phyloP scores from a whole-genome alignment of 495 filamentous ascomycete genomes.

The Aspergillus biplanus region DNA sequence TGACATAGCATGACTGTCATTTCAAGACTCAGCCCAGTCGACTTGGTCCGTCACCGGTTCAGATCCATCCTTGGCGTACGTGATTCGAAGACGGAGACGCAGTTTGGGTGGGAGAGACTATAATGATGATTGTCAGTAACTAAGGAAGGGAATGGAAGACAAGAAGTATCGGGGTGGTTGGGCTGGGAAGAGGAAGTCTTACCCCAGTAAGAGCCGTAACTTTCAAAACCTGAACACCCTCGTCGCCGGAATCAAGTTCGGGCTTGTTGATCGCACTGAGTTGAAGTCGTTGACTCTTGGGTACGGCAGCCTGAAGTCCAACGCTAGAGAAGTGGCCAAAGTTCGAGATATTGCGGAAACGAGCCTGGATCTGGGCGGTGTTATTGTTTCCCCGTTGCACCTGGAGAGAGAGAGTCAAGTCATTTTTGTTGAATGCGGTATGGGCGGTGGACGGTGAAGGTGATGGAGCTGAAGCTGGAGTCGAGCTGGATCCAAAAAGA shows the following conservation, averaged over 20 bases:
- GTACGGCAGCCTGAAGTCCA: conserved; percentile 89
- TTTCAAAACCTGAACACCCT: conserved; percentile 88
- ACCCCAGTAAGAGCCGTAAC: conserved; percentile 83
- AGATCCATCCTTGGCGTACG: conserved; percentile 70
- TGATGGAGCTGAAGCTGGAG: conserved; percentile 39
- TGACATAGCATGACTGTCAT: background rate
- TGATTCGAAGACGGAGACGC: conserved; percentile 82
- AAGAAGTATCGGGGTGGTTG: background rate
- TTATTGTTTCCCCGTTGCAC: conserved; percentile 78
- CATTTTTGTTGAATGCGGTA: conserved; percentile 83
- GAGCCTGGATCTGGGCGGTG: conserved; percentile 71
- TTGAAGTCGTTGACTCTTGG: conserved; percentile 91
- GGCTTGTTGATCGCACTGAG: conserved; percentile 81
- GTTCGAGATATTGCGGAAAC: conserved; percentile 77
- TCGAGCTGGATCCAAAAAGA: conserved; percentile 53
- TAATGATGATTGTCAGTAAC: conserved; percentile 26
- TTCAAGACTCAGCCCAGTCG: conserved; percentile 85
- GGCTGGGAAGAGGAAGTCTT: conserved; percentile 46
- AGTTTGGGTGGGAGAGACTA: conserved; percentile 70
- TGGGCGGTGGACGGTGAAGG: conserved; percentile 55
- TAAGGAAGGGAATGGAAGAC: conserved; percentile 13
- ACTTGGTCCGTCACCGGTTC: conserved; percentile 84
- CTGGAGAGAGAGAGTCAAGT: conserved; percentile 75
- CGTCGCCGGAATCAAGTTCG: conserved; percentile 74
- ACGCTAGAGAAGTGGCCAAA: conserved; percentile 68